Evolutionary conservation across 371 early-diverging fungal genomes (phyloP), one percentile per base, ranked within the genome.

Genomic region (Racocetra persica): DNA sequence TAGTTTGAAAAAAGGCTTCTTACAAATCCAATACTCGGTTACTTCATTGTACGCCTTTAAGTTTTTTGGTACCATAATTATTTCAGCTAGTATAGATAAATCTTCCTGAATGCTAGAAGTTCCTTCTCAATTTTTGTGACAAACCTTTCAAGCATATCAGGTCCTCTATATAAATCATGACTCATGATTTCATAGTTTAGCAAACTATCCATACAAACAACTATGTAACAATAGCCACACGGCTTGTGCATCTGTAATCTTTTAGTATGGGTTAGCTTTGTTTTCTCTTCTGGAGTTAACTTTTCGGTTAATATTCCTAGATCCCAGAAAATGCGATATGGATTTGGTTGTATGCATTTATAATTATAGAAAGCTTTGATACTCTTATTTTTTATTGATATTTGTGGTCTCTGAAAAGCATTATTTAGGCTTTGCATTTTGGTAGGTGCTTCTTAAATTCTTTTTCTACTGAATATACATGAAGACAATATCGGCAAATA

Each of bases 151-250:
- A 72, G 51, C 22, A 52, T 52, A 72, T 72, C 28, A 2, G 72
- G 72, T 1, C n/a, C 75, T 57, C 75, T 75, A 75, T 75, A 75
- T 60, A 75, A 41, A 75, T 75, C 60, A 60, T 75, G 20, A 24
- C 75, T 75, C 41, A 41, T 59, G 4, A 75, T 59, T 38, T 75
- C 75, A 75, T 75, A 75, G 26, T 75, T 75, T n/a, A 11, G 20
- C 20, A 13, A 75, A 75, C 60, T 75, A 32, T 75, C 36, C 60
- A 75, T 75, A 20, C 28, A 38, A 55, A 75, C 24, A 38, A 75
- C n/a, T 75, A 75, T 60, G 28, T 75, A 75, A 28, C 75, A 26
- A 41, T 75, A 75, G 0, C 59, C 60, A 76, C 62, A 76, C 2
- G 76, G 45, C 14, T 22, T 76, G 36, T 76, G 76, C 49, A 16